phyloP scores from a whole-genome alignment of 139 green algal genomes.

The Diplosphaera chodatii region DNA sequence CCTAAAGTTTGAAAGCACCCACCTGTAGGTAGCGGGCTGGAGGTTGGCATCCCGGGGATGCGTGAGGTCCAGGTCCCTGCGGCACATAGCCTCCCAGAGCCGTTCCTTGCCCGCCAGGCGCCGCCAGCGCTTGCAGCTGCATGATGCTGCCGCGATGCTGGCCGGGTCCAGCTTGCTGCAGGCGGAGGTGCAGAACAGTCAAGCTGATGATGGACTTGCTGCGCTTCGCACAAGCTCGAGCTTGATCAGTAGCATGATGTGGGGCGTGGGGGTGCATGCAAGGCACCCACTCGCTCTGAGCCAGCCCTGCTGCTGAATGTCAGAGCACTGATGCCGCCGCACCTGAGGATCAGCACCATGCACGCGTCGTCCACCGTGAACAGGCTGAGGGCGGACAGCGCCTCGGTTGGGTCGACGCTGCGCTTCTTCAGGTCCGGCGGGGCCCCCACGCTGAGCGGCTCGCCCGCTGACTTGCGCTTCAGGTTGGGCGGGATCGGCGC shows the following conservation, averaged over 20 bases:
- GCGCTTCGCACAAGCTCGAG: no score
- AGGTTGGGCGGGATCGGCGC: not conserved
- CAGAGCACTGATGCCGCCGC: no score
- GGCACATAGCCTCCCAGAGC: not conserved
- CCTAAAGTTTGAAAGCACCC: no score
- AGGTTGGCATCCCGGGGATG: not conserved
- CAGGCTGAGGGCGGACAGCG: not conserved
- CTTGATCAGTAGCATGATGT: no score
- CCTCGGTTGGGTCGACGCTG: not conserved
- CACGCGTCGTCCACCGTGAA: not conserved
- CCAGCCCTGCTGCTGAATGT: no score
- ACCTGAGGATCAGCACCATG: not conserved
- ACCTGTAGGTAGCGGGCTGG: not conserved
- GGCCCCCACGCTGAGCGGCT: not conserved
- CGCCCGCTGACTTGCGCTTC: not conserved
- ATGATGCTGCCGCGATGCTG: not conserved
- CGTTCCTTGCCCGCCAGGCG: not conserved
- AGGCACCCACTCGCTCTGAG: no score
- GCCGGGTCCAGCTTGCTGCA: not conserved
- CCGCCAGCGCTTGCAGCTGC: not conserved
- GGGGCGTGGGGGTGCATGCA: no score
- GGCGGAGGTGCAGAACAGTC: no score
- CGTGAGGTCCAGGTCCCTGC: not conserved
- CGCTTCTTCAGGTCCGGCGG: not conserved
- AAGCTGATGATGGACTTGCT: no score